A percentile compares a stretch with the other conserved stretches of the same genome.
Conservation (phyloP, 2,329 filamentous ascomycete genomes). For the Penicillium freii region DNA sequence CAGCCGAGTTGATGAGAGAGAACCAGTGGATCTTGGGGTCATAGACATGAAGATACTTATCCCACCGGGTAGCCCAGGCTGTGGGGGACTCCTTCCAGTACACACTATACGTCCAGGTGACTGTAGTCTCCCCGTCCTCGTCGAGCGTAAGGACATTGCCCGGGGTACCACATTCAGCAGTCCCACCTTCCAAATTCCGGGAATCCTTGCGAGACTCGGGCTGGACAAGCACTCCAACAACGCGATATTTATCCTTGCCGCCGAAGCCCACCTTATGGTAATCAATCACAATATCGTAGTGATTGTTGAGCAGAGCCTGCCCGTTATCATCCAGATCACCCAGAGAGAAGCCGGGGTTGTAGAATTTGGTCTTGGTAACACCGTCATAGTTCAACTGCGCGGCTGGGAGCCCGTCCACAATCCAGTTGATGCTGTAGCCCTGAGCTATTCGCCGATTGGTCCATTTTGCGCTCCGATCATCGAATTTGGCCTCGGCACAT, state of each 20-base stretch:
- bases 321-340: conserved; percentile 58
- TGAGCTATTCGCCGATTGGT: conserved; percentile 79
- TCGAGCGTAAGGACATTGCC: conserved; percentile 62
- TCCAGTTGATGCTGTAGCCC: conserved; percentile 91
- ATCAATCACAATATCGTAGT: conserved; percentile 91
- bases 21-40: conserved; percentile 99
- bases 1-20: conserved; percentile 90
- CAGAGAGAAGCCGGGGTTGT: conserved; percentile 86
- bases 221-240: conserved; percentile 88
- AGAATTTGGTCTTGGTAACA: conserved; percentile 74
- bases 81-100: conserved; percentile 82
- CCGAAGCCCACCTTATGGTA: conserved; percentile 72
- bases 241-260: conserved; percentile 66
- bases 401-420: conserved; percentile 90
- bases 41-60: conserved; percentile 96
- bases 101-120: conserved; percentile 89
- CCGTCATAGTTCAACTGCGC: conserved; percentile 79
- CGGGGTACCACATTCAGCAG: conserved; percentile 62
- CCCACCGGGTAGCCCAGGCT: conserved; percentile 95
- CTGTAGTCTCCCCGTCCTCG: conserved; percentile 61
- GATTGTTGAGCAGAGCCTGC: conserved; percentile 74
- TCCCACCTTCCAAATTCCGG: conserved; percentile 49
- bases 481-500: conserved; percentile 67
- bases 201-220: conserved; percentile 69
- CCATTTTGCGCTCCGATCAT: conserved; percentile 67